Percentiles rank a stretch among this genome's conserved stretches.
phyloP scores from a whole-genome alignment of 2,329 filamentous ascomycete genomes.

The Neopestalotiopsis clavispora region DNA sequence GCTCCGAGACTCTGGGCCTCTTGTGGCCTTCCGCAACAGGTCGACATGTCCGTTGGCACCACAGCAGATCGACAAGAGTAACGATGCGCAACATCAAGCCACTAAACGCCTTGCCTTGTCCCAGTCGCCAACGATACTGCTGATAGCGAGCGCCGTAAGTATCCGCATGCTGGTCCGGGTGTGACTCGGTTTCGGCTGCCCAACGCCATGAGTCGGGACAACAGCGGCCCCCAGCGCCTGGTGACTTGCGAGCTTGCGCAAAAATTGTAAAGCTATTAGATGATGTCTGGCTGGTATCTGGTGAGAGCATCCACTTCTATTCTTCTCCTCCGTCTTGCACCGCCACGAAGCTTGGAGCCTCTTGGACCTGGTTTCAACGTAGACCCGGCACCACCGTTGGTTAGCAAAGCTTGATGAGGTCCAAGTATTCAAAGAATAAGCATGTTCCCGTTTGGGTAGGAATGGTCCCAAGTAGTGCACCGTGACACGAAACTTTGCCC shows the following conservation, averaged over 20 bases:
- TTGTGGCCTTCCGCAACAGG: conserved; percentile 12
- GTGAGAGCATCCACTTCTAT: too few relatives aligned
- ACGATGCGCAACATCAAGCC: background rate
- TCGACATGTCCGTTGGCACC: background rate
- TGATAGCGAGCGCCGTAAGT: conserved; percentile 5
- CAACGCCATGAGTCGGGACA: conserved; percentile 12
- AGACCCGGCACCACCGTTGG: background rate
- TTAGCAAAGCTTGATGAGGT: background rate
- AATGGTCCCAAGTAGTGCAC: conserved; percentile 10
- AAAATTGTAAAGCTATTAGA: background rate
- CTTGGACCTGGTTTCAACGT: background rate
- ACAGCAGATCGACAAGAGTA: background rate
- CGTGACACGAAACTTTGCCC: conserved; percentile 1
- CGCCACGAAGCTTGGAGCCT: background rate
- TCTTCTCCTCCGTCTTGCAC: background rate
- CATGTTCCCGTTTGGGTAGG: conserved; percentile 13
- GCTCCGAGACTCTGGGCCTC: background rate
- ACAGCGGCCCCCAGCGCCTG: background rate
- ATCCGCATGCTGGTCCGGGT: conserved; percentile 8
- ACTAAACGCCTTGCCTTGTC: background rate
- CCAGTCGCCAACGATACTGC: background rate
- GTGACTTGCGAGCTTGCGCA: background rate
- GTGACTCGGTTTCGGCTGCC: conserved; percentile 2
- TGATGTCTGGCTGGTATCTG: too few relatives aligned
- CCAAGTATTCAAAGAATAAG: background rate